These are phyloP conservation scores for Entrophospora sp. DNA, from an alignment of 192 early-diverging fungal genomes.

Conservation along the genomic window DNA sequence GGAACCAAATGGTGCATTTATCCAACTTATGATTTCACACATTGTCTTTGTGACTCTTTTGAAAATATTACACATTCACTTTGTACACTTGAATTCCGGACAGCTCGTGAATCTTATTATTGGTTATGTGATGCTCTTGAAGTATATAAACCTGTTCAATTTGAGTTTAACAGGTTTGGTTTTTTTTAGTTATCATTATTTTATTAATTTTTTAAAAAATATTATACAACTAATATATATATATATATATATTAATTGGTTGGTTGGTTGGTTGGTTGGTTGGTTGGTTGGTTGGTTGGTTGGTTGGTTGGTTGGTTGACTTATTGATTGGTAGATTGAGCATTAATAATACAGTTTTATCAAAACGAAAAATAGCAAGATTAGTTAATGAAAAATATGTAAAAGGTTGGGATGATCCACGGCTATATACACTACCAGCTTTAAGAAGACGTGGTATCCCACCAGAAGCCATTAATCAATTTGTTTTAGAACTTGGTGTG, in stretches of 20 bases:
- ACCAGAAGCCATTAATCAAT: conserved; percentile 94
- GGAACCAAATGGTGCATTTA: conserved; percentile 96
- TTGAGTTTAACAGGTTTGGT: conserved; percentile 83
- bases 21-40: conserved; percentile 99
- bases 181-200: neutral
- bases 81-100: conserved; percentile 93
- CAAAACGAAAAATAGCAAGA: conserved; percentile 95
- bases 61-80: conserved; percentile 99
- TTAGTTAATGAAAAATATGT: conserved; percentile 76
- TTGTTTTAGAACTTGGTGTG: conserved; percentile 91
- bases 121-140: conserved; percentile 98
- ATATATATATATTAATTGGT: too few species aligned
- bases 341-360: conserved; percentile 89
- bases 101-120: conserved; percentile 94
- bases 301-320: too few species aligned
- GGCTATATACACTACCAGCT: conserved; percentile 91
- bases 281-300: too few species aligned
- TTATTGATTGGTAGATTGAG: conserved; percentile 45
- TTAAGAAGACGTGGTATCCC: conserved; percentile 96
- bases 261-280: too few species aligned
- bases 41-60: conserved; percentile 97
- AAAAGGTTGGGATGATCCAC: conserved; percentile 91
- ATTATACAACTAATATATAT: too few species aligned
- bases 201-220: neutral
- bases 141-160: conserved; percentile 99